Conservation (phyloP, 2,329 filamentous ascomycete species). For the Capronia epimyces region DNA sequence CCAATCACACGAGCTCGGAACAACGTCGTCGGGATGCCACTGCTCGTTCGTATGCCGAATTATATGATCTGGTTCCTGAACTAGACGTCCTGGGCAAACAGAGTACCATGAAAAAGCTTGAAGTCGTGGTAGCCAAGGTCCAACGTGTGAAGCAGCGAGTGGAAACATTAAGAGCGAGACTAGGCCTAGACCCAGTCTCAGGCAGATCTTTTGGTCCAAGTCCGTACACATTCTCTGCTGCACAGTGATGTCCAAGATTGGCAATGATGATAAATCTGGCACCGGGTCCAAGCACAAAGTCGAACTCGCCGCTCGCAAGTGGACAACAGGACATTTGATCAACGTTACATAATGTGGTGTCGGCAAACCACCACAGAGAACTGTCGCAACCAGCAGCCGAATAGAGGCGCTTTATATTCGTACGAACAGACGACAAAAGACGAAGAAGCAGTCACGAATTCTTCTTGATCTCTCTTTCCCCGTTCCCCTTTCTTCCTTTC, state of each 20-base stretch:
- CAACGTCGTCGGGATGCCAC: slow-evolving; percentile 29
- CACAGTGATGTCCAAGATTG: slow-evolving; percentile 13
- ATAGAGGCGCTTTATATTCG: too few relatives aligned
- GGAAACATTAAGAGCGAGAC: slow-evolving; percentile 17
- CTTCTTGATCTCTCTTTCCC: too few relatives aligned
- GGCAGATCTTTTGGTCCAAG: slow-evolving; percentile 11
- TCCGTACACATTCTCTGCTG: background rate
- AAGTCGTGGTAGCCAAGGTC: slow-evolving; percentile 27
- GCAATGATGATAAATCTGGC: slow-evolving; percentile 12
- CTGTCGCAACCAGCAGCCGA: background rate
- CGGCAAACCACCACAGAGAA: background rate
- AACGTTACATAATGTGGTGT: too few relatives aligned
- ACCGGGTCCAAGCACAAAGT: too few relatives aligned
- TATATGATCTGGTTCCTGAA: slow-evolving; percentile 29
- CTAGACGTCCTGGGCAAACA: slow-evolving; percentile 26
- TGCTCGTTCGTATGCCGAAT: slow-evolving; percentile 25
- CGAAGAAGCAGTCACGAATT: too few relatives aligned
- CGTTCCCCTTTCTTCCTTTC: too few relatives aligned
- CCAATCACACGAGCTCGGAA: slow-evolving; percentile 29
- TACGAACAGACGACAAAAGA: too few relatives aligned
- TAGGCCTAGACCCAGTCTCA: slow-evolving; percentile 17
- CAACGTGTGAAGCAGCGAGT: slow-evolving; percentile 18
- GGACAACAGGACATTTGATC: slow-evolving; percentile 1
- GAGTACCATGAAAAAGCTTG: slow-evolving; percentile 30
- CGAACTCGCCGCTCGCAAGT: too few relatives aligned